Evolutionary conservation across 768 basidiomycete genomes (phyloP), one percentile per base, ranked within the genome.

Genomic region (Suillus hirtellus): DNA sequence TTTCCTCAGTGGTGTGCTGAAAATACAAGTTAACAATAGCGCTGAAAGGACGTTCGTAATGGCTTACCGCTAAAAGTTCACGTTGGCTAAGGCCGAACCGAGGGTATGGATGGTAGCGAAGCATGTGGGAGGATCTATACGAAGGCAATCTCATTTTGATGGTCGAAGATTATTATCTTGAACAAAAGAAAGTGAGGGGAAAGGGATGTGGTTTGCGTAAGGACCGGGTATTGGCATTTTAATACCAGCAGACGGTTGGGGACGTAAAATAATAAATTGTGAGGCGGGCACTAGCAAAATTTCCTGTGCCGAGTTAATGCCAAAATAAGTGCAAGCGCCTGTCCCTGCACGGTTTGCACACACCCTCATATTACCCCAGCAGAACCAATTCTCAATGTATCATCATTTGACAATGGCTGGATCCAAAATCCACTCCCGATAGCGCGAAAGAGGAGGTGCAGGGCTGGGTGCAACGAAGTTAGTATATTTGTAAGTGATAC

Each of bases 111-210:
- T 66, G 63, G 34, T 47, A 66, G 4, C 65, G 47, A n/a, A 50
- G 40, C 46, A 66, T 31, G 27, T 66, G 59, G 1, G 63, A 66
- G 14, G 63, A 64, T 5, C 65, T 52, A 27, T 66, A 66, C 17
- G 43, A 53, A 2, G 62, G 65, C 9, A 65, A 42, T 14, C 62
- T 64, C 35, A 47, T 50, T 3, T 58, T 43, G 21, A 54, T 15
- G 31, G 56, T 61, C 14, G 15, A 19, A 17, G 12, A 3, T 9
- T 21, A 3, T 9, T 21, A 2, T 35, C 24, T 19, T 40, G 3
- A n/a, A 38, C n/a, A 27, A 34, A 31, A 10, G 8, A 24, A 50
- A 49, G 19, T 5, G 4, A 24, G 42, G 46, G 40, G 47, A 55
- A 52, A 52, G n/a, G 7, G 37, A 46, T 17, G 35, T 31, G 6